Evolutionary conservation across 257 asterid species (phyloP).

Genomic region (Primulina huaijiensis): DNA sequence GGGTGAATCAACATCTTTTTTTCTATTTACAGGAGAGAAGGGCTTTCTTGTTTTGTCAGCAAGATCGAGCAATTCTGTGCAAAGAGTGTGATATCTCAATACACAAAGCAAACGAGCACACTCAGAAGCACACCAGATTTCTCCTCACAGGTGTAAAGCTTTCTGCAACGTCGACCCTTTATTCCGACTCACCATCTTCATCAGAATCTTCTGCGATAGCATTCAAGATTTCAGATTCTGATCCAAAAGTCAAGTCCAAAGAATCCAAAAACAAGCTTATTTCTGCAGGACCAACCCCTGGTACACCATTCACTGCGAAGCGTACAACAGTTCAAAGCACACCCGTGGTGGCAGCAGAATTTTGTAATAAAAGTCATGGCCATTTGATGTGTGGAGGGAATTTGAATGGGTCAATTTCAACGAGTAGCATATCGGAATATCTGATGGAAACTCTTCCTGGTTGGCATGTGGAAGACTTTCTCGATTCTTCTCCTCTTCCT

Average conservation of each 20-base stretch:
- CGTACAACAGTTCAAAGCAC: conserved; percentile 24
- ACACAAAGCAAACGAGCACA: conserved; percentile 72
- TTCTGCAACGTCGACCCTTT: conserved; percentile 49
- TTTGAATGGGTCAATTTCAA: conserved; percentile 19
- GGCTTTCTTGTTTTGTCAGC: conserved; percentile 88
- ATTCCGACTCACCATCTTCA: conserved; percentile 32
- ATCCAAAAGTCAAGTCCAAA: conserved; percentile 31
- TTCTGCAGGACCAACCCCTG: conserved; percentile 17
- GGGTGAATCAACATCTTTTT: background rate
- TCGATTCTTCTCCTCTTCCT: conserved; percentile 53
- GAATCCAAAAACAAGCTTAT: conserved; percentile 25
- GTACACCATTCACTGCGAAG: conserved; percentile 25
- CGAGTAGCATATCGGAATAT: conserved; percentile 79
- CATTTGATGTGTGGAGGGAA: conserved; percentile 28
- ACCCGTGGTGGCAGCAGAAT: conserved; percentile 12
- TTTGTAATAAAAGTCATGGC: conserved; percentile 13
- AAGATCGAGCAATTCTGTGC: conserved; percentile 88
- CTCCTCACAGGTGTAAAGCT: conserved; percentile 70
- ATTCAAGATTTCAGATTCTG: conserved; percentile 29
- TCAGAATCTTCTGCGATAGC: conserved; percentile 19
- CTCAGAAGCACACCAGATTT: conserved; percentile 72
- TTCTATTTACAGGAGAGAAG: conserved; percentile 52
- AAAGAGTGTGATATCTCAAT: conserved; percentile 70
- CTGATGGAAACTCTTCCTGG: conserved; percentile 75
- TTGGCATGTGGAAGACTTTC: conserved; percentile 86